A percentile compares a stretch with the other conserved stretches of the same genome.
phyloP scores from a whole-genome alignment of 768 basidiomycete genomes.

The Auriscalpium microsporum region DNA sequence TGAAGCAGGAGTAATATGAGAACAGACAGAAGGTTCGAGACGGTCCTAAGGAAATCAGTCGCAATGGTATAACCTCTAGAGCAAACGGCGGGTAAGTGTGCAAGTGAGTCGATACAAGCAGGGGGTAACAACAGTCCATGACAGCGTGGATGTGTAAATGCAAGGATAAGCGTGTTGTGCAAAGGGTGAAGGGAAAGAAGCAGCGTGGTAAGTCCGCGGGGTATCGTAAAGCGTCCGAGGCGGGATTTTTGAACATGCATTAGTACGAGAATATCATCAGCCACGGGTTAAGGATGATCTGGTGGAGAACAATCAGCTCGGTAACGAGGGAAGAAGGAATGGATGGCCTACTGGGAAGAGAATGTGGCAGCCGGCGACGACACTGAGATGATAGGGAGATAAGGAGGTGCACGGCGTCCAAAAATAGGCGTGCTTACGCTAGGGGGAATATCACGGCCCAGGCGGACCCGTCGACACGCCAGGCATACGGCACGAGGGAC shows the following conservation, averaged over 20 bases:
- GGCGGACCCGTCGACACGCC: slow-evolving; percentile 49
- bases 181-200: background rate
- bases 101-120: too few relatives aligned
- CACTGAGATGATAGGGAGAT: slow-evolving; percentile 23
- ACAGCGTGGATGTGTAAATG: too few relatives aligned
- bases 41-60: too few relatives aligned
- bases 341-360: slow-evolving; percentile 61
- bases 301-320: slow-evolving; percentile 18
- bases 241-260: background rate
- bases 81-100: too few relatives aligned
- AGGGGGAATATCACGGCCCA: slow-evolving; percentile 79
- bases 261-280: slow-evolving; percentile 73
- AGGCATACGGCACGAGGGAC: slow-evolving; percentile 51
- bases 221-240: background rate
- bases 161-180: too few relatives aligned
- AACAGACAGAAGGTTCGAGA: too few relatives aligned
- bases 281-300: slow-evolving; percentile 86
- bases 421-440: slow-evolving; percentile 33
- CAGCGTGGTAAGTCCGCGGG: background rate
- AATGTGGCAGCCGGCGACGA: slow-evolving; percentile 59
- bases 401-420: background rate
- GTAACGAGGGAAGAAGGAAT: background rate
- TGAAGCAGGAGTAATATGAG: too few relatives aligned
- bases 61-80: too few relatives aligned
- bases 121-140: too few relatives aligned